Percentiles rank a stretch among this genome's conserved stretches.
phyloP scores from a whole-genome alignment of 192 early-diverging fungal genomes.

The Coemansia sp. region DNA sequence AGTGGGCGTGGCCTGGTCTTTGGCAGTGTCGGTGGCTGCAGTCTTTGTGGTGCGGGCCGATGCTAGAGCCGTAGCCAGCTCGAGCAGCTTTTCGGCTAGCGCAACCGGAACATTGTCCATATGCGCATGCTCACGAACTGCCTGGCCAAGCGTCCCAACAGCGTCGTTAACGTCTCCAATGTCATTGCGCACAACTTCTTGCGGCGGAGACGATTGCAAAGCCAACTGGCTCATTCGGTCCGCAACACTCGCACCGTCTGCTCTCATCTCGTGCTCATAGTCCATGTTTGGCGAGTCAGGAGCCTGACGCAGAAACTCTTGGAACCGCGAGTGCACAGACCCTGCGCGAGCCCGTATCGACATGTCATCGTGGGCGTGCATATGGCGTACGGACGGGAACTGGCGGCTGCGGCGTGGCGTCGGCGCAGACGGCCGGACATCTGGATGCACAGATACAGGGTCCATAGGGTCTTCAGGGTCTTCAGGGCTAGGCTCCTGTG shows the following conservation, averaged over 20 bases:
- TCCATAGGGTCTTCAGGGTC: neutral
- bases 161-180: neutral
- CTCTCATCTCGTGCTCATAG: too few relatives aligned
- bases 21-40: too few relatives aligned
- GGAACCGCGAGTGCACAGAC: conserved; percentile 12
- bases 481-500: neutral
- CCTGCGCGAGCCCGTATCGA: neutral
- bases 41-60: neutral
- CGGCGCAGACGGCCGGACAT: conserved; percentile 29
- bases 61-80: conserved; percentile 22
- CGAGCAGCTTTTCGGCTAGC: conserved; percentile 35
- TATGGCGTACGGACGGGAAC: neutral
- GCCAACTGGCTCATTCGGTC: neutral
- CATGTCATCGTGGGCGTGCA: neutral
- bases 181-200: neutral
- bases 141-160: conserved; percentile 1
- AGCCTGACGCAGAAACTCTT: conserved; percentile 7
- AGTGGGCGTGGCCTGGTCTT: too few relatives aligned
- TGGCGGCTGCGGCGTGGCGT: conserved; percentile 38
- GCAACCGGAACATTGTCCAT: conserved; percentile 20
- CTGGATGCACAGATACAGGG: neutral
- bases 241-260: neutral
- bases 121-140: neutral
- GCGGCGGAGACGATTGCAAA: neutral
- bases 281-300: too few relatives aligned